These are phyloP conservation scores for Aspergillus heteromorphus DNA, from an alignment of 495 filamentous ascomycete species.

Conservation along the genomic window DNA sequence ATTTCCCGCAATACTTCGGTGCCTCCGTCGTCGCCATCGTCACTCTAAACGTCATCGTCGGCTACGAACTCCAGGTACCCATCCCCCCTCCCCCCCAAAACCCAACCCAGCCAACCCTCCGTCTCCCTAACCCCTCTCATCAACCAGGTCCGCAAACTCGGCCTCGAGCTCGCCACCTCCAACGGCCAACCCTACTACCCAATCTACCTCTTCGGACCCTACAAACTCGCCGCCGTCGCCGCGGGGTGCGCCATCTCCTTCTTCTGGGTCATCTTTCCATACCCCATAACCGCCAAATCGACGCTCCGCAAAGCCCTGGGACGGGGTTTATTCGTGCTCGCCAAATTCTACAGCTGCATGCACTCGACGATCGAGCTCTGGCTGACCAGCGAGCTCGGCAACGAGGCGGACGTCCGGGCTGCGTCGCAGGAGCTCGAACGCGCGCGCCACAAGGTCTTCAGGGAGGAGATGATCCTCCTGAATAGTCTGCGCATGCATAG, in stretches of 20 bases:
- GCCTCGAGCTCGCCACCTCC: constrained; percentile 45
- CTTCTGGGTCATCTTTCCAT: constrained; percentile 75
- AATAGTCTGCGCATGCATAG: constrained; percentile 28
- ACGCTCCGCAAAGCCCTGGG: constrained; percentile 61
- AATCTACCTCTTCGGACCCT: constrained; percentile 63
- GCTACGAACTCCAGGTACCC: constrained; percentile 66
- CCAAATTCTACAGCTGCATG: constrained; percentile 65
- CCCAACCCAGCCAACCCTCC: constrained; percentile 4
- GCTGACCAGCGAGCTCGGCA: constrained; percentile 53
- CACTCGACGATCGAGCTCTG: constrained; percentile 59
- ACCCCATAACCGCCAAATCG: constrained; percentile 64
- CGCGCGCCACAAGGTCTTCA: constrained; percentile 26
- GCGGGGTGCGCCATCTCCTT: constrained; percentile 68
- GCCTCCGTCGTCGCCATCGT: constrained; percentile 59
- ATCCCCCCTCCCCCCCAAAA: not conserved
- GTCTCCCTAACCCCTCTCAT: not conserved
- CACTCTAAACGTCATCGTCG: constrained; percentile 63
- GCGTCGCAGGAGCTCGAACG: constrained; percentile 17
- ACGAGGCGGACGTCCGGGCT: constrained; percentile 27
- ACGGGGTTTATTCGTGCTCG: constrained; percentile 62
- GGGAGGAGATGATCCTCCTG: constrained; percentile 30
- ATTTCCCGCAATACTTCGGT: constrained; percentile 54
- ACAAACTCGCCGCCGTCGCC: constrained; percentile 63
- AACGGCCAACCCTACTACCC: constrained; percentile 66
- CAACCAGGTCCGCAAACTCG: constrained; percentile 53